These are phyloP conservation scores for Prunus dulcis DNA, from an alignment of 306 rosid genomes.

Conservation along the genomic window DNA sequence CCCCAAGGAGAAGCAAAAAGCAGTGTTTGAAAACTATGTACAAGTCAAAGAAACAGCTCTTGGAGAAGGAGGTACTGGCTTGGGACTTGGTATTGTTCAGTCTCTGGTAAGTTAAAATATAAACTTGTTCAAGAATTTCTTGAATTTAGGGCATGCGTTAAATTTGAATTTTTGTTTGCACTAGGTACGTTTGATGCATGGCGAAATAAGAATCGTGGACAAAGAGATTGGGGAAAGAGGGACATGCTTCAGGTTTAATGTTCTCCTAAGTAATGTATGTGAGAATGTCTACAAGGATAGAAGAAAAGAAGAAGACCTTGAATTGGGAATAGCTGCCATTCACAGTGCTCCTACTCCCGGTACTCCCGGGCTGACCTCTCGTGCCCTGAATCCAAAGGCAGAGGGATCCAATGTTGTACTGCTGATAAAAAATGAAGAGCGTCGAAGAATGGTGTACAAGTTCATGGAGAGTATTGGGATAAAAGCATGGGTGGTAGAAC, in stretches of 20 bases:
- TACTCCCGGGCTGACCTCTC: not conserved
- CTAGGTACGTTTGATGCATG: constrained; percentile 78
- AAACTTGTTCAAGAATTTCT: too few relatives aligned
- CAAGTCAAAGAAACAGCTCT: constrained; percentile 62
- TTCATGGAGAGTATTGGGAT: constrained; percentile 41
- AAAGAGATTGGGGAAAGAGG: constrained; percentile 64
- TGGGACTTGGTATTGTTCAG: constrained; percentile 84
- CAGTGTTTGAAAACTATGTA: constrained; percentile 71
- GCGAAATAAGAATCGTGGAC: constrained; percentile 67
- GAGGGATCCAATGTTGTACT: constrained; percentile 50
- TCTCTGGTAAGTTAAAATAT: too few relatives aligned
- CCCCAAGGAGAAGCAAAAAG: constrained; percentile 60
- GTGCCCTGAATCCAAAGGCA: constrained; percentile 32
- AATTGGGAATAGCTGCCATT: not conserved
- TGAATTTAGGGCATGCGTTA: too few relatives aligned
- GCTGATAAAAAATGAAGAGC: constrained; percentile 24
- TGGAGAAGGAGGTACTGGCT: constrained; percentile 78
- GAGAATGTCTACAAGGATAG: constrained; percentile 13
- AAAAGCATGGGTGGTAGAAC: constrained; percentile 22
- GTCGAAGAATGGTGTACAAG: constrained; percentile 16
- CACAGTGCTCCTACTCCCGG: not conserved
- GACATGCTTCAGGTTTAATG: constrained; percentile 70
- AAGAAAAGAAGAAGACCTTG: constrained; percentile 26
- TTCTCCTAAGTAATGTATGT: constrained; percentile 27
- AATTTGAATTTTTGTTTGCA: not conserved